phyloP scores from a whole-genome alignment of 2,329 filamentous ascomycete genomes.

The Cercospora sesami region DNA sequence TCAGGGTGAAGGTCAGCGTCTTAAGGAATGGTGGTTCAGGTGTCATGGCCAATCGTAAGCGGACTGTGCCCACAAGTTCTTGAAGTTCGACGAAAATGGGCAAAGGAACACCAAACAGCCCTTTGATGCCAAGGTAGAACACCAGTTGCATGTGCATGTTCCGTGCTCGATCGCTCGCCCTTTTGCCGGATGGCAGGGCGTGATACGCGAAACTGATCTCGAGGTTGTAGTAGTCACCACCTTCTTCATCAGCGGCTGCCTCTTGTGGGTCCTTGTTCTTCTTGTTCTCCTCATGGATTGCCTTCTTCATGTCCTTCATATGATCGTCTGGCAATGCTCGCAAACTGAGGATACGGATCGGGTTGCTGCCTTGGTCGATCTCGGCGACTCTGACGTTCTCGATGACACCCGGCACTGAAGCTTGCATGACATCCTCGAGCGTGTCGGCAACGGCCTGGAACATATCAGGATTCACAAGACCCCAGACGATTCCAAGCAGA shows the following conservation, averaged over 20 bases:
- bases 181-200: constrained; percentile 69
- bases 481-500: constrained; percentile 80
- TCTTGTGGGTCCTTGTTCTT: constrained; percentile 83
- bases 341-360: constrained; percentile 82
- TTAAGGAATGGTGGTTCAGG: constrained; percentile 92
- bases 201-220: constrained; percentile 91
- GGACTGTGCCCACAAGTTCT: constrained; percentile 83
- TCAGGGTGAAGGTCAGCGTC: constrained; percentile 86
- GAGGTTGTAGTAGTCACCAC: constrained; percentile 88
- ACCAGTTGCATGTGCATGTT: constrained; percentile 98
- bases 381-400: constrained; percentile 94
- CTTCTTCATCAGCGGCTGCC: constrained; percentile 83
- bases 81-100: constrained; percentile 89
- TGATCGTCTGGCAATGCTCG: constrained; percentile 79
- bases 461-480: constrained; percentile 92
- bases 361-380: constrained; percentile 90
- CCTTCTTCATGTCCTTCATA: constrained; percentile 77
- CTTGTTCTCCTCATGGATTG: constrained; percentile 74
- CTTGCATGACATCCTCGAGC: constrained; percentile 93
- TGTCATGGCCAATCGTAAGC: constrained; percentile 78
- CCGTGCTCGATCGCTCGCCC: constrained; percentile 72
- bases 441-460: constrained; percentile 90
- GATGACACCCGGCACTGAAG: constrained; percentile 84
- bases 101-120: constrained; percentile 82
- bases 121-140: constrained; percentile 88